Base-by-base conservation (phyloP, 192 early-diverging fungal genomes). In the Podochytrium sp. region DNA sequence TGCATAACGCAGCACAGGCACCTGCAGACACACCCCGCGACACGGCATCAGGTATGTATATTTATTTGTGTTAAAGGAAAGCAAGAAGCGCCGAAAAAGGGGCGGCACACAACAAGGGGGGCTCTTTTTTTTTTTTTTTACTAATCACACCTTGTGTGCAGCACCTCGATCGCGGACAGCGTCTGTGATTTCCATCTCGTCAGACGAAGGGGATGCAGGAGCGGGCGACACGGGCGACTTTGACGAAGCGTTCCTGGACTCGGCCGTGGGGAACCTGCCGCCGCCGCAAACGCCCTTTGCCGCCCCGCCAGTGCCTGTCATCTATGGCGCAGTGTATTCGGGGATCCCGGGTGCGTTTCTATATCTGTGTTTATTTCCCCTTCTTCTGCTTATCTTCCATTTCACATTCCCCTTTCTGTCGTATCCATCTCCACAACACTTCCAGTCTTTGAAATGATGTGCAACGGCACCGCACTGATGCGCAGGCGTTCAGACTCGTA, bases 371-470 rank as follows among this genome's bases (percentile, higher is more conserved):
- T n/a, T n/a, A n/a, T n/a, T n/a, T n/a, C n/a, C n/a, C n/a, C n/a
- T n/a, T n/a, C n/a, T n/a, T n/a, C n/a, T n/a, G n/a, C n/a, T n/a
- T n/a, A n/a, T n/a, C n/a, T n/a, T n/a, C n/a, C n/a, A n/a, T n/a
- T n/a, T n/a, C n/a, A n/a, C n/a, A n/a, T n/a, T n/a, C n/a, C n/a
- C n/a, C n/a, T n/a, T n/a, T n/a, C n/a, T n/a, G n/a, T n/a, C n/a
- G n/a, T n/a, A n/a, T n/a, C n/a, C n/a, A n/a, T n/a, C n/a, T n/a
- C 12, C n/a, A n/a, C n/a, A n/a, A n/a, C n/a, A n/a, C n/a, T n/a
- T n/a, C n/a, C n/a, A n/a, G 97, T 99, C 5, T 99, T 93, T 86
- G 96, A 99, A 75, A 93, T 96, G 88, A 85, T 91, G 72, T 94
- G 91, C 72, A 87, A 89, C 50, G 79, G 79, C 49, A 77, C 89